These are phyloP conservation scores for Cordyceps sp. DNA, from an alignment of 2,329 filamentous ascomycete genomes.

Conservation along the genomic window DNA sequence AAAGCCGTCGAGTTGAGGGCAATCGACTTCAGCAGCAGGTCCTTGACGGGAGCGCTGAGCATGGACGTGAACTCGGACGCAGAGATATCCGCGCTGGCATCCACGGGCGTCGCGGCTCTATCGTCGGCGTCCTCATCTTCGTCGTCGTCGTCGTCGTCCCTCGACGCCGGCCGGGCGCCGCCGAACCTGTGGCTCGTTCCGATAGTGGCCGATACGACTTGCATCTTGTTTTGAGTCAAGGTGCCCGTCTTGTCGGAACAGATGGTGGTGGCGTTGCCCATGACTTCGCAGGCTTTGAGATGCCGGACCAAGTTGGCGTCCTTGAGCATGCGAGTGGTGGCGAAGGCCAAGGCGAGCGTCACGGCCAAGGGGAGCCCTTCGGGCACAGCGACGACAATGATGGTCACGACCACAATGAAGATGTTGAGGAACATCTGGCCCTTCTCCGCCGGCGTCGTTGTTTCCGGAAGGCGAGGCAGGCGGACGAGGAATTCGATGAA, in stretches of 20 bases:
- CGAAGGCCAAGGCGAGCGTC: constrained; percentile 62
- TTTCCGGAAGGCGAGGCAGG: constrained; percentile 33
- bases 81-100: constrained; percentile 19
- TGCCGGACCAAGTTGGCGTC: constrained; percentile 66
- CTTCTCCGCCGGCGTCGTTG: constrained; percentile 48
- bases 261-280: constrained; percentile 61
- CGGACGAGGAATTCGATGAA: constrained; percentile 71
- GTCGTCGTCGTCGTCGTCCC: constrained; percentile 8
- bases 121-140: constrained; percentile 4
- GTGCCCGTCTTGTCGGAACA: constrained; percentile 55
- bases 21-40: constrained; percentile 42
- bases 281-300: constrained; percentile 63
- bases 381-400: constrained; percentile 65
- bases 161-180: constrained; percentile 13
- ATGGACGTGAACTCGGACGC: constrained; percentile 28
- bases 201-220: constrained; percentile 44
- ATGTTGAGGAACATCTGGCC: constrained; percentile 64
- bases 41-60: constrained; percentile 29
- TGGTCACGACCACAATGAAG: constrained; percentile 63
- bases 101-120: constrained; percentile 4
- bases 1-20: constrained; percentile 59
- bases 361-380: constrained; percentile 64
- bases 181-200: constrained; percentile 40
- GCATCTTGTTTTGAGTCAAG: constrained; percentile 53
- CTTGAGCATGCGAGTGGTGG: constrained; percentile 60